A percentile compares a stretch with the other conserved stretches of the same genome.
Evolutionary conservation across 2,329 filamentous ascomycete species (phyloP).

Genomic region (Xylariaceae sp.): DNA sequence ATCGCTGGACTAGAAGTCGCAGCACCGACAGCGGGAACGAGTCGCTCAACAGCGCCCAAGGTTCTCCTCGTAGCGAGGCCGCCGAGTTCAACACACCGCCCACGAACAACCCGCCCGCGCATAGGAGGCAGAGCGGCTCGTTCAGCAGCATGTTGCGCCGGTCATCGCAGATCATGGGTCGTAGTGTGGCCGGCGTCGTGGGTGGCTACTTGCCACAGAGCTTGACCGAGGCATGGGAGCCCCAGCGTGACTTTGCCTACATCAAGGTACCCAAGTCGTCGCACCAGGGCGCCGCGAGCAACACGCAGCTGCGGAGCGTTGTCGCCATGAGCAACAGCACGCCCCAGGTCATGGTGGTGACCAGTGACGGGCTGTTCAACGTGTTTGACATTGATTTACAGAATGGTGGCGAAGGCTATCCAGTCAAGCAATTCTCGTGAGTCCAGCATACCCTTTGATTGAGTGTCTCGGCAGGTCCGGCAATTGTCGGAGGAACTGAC

Average conservation of each 20-base stretch:
- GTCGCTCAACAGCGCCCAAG: slow-evolving; percentile 45
- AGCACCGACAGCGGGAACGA: slow-evolving; percentile 56
- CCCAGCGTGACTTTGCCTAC: slow-evolving; percentile 90
- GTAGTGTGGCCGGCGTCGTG: slow-evolving; percentile 81
- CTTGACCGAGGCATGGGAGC: slow-evolving; percentile 98
- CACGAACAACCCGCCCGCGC: slow-evolving; percentile 29
- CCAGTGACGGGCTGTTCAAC: slow-evolving; percentile 91
- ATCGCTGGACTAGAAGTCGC: slow-evolving; percentile 53
- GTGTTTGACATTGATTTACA: slow-evolving; percentile 95
- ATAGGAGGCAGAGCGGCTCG: slow-evolving; percentile 64
- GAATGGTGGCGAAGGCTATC: slow-evolving; percentile 84
- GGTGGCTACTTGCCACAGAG: slow-evolving; percentile 90
- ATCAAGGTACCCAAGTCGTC: slow-evolving; percentile 77
- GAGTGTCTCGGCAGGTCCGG: neutral
- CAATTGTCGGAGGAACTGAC: slow-evolving; percentile 7
- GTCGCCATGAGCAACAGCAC: slow-evolving; percentile 95
- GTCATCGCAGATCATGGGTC: slow-evolving; percentile 90
- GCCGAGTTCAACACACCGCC: slow-evolving; percentile 37
- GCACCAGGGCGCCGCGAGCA: slow-evolving; percentile 22
- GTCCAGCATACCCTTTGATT: slow-evolving; percentile 34
- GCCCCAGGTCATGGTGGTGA: slow-evolving; percentile 97
- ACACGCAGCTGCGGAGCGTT: slow-evolving; percentile 72
- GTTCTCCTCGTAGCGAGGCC: slow-evolving; percentile 48
- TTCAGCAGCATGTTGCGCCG: slow-evolving; percentile 89
- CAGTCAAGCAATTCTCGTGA: slow-evolving; percentile 92